These are phyloP conservation scores for Camellia lanceoleosa DNA, from an alignment of 148 eudicot genomes.

Conservation along the genomic window DNA sequence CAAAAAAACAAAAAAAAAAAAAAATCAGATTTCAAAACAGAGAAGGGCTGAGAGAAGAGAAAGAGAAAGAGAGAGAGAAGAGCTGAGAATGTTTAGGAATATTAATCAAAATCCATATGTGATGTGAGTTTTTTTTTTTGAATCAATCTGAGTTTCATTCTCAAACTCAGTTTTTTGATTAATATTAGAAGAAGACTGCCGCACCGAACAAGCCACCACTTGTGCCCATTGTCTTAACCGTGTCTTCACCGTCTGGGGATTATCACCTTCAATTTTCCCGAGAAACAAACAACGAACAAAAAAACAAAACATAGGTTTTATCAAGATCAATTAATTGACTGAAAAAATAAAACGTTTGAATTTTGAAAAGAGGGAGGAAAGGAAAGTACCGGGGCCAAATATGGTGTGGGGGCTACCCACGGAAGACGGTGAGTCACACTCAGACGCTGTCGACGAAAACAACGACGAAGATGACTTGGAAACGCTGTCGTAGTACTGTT, in stretches of 20 bases:
- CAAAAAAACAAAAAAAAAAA: no score
- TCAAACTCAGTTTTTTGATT: no score
- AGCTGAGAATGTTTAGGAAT: no score
- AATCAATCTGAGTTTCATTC: no score
- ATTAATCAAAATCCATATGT: no score
- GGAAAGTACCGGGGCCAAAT: slow-evolving; percentile 47
- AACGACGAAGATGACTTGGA: slow-evolving; percentile 13
- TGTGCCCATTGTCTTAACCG: slow-evolving; percentile 87
- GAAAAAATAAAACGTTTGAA: background rate
- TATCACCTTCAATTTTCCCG: slow-evolving; percentile 51
- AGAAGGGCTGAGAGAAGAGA: no score
- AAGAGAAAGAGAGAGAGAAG: no score
- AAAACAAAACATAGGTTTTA: background rate
- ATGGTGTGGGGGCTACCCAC: slow-evolving; percentile 46
- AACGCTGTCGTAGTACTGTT: slow-evolving; percentile 38
- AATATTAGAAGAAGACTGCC: no score
- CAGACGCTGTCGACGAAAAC: slow-evolving; percentile 16
- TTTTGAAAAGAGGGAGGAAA: background rate
- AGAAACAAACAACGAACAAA: background rate
- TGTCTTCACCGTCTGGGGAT: slow-evolving; percentile 72
- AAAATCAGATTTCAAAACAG: no score
- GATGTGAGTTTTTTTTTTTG: no score
- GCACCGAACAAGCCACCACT: no score
- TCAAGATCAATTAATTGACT: background rate
- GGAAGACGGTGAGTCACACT: slow-evolving; percentile 41